Evolutionary conservation across 352 stramenopile genomes (phyloP).

Genomic region (Pythium scleroteichum): DNA sequence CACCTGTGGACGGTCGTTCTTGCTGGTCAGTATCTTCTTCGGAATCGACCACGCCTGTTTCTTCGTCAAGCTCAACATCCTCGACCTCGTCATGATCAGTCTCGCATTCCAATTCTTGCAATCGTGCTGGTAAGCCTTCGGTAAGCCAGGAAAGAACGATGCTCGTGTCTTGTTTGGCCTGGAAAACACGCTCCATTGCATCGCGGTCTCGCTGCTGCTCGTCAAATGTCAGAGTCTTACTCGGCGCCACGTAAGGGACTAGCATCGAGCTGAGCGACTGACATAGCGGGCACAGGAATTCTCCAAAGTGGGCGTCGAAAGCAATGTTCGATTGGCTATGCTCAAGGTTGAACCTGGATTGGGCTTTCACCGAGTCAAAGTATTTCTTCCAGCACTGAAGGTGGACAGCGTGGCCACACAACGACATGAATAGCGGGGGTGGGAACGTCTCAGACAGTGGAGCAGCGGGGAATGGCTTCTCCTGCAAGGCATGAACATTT

Average conservation of each 20-base stretch:
- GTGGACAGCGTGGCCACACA: constrained; percentile 91
- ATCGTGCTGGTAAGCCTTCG: constrained; percentile 43
- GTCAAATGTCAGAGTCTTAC: constrained; percentile 48
- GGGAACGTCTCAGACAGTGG: constrained; percentile 42
- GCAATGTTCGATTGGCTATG: constrained; percentile 80
- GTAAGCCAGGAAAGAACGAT: constrained; percentile 67
- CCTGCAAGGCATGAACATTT: constrained; percentile 48
- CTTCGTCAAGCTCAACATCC: constrained; percentile 30
- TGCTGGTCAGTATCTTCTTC: constrained; percentile 32
- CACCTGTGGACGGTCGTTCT: constrained; percentile 1
- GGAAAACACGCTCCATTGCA: constrained; percentile 75
- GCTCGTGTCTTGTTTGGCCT: constrained; percentile 67
- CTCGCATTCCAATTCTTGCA: constrained; percentile 41
- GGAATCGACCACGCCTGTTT: constrained; percentile 12
- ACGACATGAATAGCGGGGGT: constrained; percentile 67
- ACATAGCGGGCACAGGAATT: constrained; percentile 91
- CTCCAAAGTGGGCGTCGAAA: constrained; percentile 81
- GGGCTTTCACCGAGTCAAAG: constrained; percentile 80
- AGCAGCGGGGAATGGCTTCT: constrained; percentile 39
- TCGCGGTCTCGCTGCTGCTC: constrained; percentile 59
- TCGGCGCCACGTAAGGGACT: constrained; percentile 75
- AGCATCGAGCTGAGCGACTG: constrained; percentile 91
- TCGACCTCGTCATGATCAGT: constrained; percentile 40
- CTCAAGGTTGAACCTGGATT: constrained; percentile 69
- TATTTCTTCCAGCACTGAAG: constrained; percentile 89